Percentiles rank a stretch among this genome's conserved stretches.
phyloP scores from a whole-genome alignment of 306 rosid species.

The Parietaria judaica region DNA sequence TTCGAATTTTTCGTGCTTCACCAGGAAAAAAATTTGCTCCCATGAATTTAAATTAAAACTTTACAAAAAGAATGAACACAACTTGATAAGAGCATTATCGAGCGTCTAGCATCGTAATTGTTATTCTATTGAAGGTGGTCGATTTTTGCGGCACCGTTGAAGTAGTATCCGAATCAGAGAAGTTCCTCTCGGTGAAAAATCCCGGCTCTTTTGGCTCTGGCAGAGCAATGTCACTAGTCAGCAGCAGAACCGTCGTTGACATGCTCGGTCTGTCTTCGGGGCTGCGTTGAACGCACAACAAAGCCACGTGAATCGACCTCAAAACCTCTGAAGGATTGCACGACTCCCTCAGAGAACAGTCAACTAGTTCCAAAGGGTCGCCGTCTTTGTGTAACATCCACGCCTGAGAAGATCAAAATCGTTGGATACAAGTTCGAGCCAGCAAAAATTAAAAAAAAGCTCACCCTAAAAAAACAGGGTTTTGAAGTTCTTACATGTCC shows the following conservation, averaged over 20 bases:
- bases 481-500: constrained; percentile 43
- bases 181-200: constrained; percentile 9
- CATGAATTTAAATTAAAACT: not conserved
- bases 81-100: constrained; percentile 1
- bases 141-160: not conserved
- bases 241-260: constrained; percentile 4
- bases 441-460: not conserved
- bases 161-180: not conserved
- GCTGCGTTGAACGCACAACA: constrained; percentile 6
- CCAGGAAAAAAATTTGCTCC: not conserved
- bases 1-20: no score
- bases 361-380: not conserved
- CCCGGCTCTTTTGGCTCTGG: constrained; percentile 16
- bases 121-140: constrained; percentile 7
- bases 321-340: not conserved
- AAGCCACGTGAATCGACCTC: constrained; percentile 3
- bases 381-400: constrained; percentile 8
- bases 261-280: constrained; percentile 7
- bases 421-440: not conserved
- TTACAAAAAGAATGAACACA: not conserved
- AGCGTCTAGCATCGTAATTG: constrained; percentile 16
- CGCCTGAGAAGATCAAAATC: not conserved
- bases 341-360: not conserved
- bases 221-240: not conserved
- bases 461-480: not conserved